These are phyloP conservation scores for Chaetomium cochliodes DNA, from an alignment of 495 filamentous ascomycete genomes.

Conservation along the genomic window DNA sequence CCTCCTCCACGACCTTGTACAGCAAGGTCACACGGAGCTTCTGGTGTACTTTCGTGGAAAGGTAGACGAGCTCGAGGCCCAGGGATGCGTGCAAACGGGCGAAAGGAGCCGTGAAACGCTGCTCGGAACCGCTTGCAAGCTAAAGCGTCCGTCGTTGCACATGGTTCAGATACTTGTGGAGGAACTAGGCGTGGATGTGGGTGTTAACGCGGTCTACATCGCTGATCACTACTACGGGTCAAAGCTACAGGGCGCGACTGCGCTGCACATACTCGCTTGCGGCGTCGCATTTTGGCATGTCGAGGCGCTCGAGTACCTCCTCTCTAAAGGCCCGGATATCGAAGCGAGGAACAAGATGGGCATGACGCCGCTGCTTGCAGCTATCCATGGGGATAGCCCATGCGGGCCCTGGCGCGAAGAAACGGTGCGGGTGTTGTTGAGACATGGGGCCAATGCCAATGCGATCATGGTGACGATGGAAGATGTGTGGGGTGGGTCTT, in stretches of 20 bases:
- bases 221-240: neutral
- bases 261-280: conserved; percentile 22
- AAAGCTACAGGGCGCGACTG: conserved; percentile 11
- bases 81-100: conserved; percentile 1
- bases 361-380: conserved; percentile 11
- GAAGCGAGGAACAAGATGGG: conserved; percentile 29
- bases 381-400: neutral
- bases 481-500: neutral
- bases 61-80: conserved; percentile 10
- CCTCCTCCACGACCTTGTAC: conserved; percentile 6
- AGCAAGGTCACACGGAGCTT: neutral
- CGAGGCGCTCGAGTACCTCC: conserved; percentile 23
- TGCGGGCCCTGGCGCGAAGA: conserved; percentile 6
- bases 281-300: conserved; percentile 20
- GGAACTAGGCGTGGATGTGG: conserved; percentile 19
- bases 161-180: conserved; percentile 20
- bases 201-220: conserved; percentile 2
- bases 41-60: conserved; percentile 3
- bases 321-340: conserved; percentile 23
- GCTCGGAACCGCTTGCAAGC: conserved; percentile 8
- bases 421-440: conserved; percentile 11
- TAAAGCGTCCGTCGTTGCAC: conserved; percentile 1
- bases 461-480: neutral
- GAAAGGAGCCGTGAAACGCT: neutral
- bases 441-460: conserved; percentile 14